Base-by-base conservation (phyloP, 164 flowering plant genomes). In the Platanus orientalis region DNA sequence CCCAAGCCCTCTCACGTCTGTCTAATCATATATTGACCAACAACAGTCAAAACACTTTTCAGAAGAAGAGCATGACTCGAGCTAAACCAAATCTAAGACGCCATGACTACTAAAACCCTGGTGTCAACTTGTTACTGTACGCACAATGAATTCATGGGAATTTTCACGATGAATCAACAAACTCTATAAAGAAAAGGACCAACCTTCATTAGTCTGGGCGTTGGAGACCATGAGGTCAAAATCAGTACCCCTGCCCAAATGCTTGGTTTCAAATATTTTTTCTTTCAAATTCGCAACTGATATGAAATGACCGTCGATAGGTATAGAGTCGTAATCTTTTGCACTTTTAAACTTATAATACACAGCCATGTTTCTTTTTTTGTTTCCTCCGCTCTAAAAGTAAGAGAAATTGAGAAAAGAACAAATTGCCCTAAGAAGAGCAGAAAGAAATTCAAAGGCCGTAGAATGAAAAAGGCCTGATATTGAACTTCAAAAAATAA, bases 301-400 rank as follows among this genome's bases (percentile, higher is more conserved):
- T 72, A 95, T 90, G 81, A 92, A 95, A 66, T 92, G 90, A 23
- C 97, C 97, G 60, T 92, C 99, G 66, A 92, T 85, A 6, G 88
- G 68, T 76, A 92, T 76, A 14, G 97, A 85, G 80, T 89, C 97
- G 72, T 74, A 92, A 83, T 90, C 99, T 85, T 85, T 95, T 53
- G 99, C 97, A 90, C 99, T 95, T 87, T 92, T 95, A 75, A 95
- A 95, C 80, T 95, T 92, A 79, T 85, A 95, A 80, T 92, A 87
- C 53, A 95, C 92, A 55, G 99, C 94, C 99, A 92, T 79, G 53
- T 45, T 17, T 45, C n/a, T 45, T 65, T 65, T 66, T 67, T 62
- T 57, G 39, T 69, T 71, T 62, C 55, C 60, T 69, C 64, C 65
- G 62, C 62, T 34, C 58, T 47, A 24, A 64, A 34, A 24, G 17